Percentiles rank a stretch among this genome's conserved stretches.
phyloP scores from a whole-genome alignment of 805 yeast species.

The Wickerhamomyces canadensis region DNA sequence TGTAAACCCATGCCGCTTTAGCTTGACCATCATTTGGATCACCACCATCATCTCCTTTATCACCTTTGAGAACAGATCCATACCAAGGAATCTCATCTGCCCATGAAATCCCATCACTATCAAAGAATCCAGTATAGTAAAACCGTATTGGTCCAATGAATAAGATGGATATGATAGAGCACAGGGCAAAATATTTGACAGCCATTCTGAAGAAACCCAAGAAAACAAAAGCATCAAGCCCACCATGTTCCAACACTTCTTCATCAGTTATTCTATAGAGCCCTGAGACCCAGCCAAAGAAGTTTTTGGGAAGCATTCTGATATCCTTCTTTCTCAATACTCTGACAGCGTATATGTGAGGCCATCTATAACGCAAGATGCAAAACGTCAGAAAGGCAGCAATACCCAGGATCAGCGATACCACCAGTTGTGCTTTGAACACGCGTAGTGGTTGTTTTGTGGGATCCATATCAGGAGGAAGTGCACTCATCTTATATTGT shows the following conservation, averaged over 20 bases:
- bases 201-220: conserved; percentile 89
- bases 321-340: conserved; percentile 29
- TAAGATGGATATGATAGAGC: conserved; percentile 64
- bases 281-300: conserved; percentile 84
- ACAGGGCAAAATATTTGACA: conserved; percentile 59
- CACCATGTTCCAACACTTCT: conserved; percentile 83
- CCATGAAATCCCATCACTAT: conserved; percentile 43
- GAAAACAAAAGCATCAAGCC: conserved; percentile 90
- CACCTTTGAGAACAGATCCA: conserved; percentile 11
- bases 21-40: conserved; percentile 34
- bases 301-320: conserved; percentile 32
- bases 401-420: conserved; percentile 65
- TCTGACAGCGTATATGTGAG: conserved; percentile 83
- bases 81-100: conserved; percentile 6
- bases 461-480: conserved; percentile 27
- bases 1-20: conserved; percentile 76
- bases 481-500: conserved; percentile 16
- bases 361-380: conserved; percentile 65
- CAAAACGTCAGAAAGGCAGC: conserved; percentile 68
- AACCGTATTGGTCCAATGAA: conserved; percentile 84
- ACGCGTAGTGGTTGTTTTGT: conserved; percentile 39
- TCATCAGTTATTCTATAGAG: conserved; percentile 65
- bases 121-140: conserved; percentile 77
- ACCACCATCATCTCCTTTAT: conserved; percentile 19
- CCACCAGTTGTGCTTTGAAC: conserved; percentile 75